A percentile compares a stretch with the other conserved stretches of the same genome.
Evolutionary conservation across 257 asterid genomes (phyloP).

Genomic region (Solanum commersonii): DNA sequence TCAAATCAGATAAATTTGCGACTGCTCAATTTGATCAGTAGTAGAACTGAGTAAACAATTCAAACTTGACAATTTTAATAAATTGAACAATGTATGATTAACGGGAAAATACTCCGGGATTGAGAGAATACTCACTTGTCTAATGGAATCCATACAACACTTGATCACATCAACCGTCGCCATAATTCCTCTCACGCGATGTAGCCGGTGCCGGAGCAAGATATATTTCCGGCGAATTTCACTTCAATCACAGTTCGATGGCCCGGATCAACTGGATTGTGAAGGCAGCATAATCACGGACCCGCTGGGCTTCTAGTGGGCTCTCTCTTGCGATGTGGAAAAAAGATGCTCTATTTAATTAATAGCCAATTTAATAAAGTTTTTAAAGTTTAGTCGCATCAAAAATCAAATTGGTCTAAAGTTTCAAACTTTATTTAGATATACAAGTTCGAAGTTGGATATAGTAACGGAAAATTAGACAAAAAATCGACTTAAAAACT

Average conservation of each 20-base stretch:
- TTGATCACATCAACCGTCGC: constrained; percentile 77
- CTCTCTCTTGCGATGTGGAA: background rate
- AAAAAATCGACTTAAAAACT: background rate
- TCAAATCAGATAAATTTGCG: background rate
- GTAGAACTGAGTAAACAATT: background rate
- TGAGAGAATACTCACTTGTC: constrained; percentile 39
- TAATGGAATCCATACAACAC: constrained; percentile 78
- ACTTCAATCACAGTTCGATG: background rate
- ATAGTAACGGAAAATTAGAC: background rate
- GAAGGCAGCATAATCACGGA: background rate
- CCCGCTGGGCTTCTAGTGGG: background rate
- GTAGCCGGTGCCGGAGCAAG: background rate
- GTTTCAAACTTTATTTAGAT: background rate
- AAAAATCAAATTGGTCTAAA: background rate
- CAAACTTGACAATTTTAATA: background rate
- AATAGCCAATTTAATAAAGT: background rate
- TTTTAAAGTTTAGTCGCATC: background rate
- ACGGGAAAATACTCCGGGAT: background rate
- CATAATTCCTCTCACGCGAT: constrained; percentile 10
- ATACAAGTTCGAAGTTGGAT: background rate
- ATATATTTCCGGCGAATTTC: background rate
- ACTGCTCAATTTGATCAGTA: background rate
- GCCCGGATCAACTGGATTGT: background rate
- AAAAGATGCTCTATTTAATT: background rate
- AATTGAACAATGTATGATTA: background rate